These are phyloP conservation scores for Cladophialophora carrionii DNA, from an alignment of 2,329 filamentous ascomycete genomes.

Conservation along the genomic window DNA sequence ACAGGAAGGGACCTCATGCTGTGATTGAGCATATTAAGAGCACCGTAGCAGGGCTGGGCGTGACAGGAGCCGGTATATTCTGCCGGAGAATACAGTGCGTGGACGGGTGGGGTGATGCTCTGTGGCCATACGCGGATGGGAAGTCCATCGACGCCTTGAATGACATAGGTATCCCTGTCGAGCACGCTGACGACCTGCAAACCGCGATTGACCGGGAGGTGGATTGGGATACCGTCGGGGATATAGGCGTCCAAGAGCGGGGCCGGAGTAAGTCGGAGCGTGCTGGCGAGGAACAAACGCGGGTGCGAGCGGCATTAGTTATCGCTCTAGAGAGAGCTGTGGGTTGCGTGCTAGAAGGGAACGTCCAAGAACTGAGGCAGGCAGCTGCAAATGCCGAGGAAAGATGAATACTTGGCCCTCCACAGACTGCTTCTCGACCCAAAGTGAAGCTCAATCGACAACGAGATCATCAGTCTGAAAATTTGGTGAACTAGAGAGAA, in stretches of 20 bases:
- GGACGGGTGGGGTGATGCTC: slow-evolving; percentile 42
- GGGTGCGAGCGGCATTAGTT: slow-evolving; percentile 45
- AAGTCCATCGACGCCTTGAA: slow-evolving; percentile 43
- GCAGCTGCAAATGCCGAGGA: slow-evolving; percentile 19
- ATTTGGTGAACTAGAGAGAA: too few species aligned
- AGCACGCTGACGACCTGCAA: slow-evolving; percentile 42
- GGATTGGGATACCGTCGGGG: slow-evolving; percentile 37
- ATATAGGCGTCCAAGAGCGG: slow-evolving; percentile 40
- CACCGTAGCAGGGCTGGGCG: slow-evolving; percentile 49
- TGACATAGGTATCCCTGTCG: slow-evolving; percentile 45
- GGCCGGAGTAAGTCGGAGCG: slow-evolving; percentile 40
- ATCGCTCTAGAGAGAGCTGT: slow-evolving; percentile 46
- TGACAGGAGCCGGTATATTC: slow-evolving; percentile 50
- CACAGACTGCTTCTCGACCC: too few species aligned
- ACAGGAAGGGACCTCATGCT: slow-evolving; percentile 41
- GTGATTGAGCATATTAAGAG: slow-evolving; percentile 36
- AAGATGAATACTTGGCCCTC: neutral
- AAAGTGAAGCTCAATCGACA: too few species aligned
- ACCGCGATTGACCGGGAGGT: slow-evolving; percentile 44
- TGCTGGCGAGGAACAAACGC: slow-evolving; percentile 41
- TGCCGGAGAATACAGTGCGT: slow-evolving; percentile 48
- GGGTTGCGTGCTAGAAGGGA: slow-evolving; percentile 47
- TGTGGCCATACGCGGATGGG: slow-evolving; percentile 48
- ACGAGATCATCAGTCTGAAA: too few species aligned
- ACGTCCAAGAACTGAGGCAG: slow-evolving; percentile 33